Base-by-base conservation (phyloP, 164 flowering plant species). In the Taxillus chinensis region DNA sequence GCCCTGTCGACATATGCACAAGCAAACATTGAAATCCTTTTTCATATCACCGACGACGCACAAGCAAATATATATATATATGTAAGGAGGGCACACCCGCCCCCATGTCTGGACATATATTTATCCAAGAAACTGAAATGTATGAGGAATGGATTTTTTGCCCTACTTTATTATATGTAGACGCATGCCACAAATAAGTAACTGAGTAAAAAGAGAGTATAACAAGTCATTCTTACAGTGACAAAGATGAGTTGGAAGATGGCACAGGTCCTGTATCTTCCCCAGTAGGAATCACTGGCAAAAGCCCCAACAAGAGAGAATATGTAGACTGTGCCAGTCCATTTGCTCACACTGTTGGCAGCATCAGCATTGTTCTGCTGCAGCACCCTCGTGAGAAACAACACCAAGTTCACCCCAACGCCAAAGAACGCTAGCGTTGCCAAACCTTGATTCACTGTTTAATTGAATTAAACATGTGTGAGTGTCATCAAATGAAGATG, bases 231-330 rank as follows among this genome's bases (percentile, higher is more conserved):
- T 70, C 90, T 83, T 80, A 89, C 98, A 0, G 81, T 57, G 67
- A 86, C 92, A 68, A 84, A 87, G 61, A 89, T 87, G 76, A 64
- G 74, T 52, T 92, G 96, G 66, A 92, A 92, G 50, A 92, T 74
- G 49, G 92, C 95, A 70, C 96, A 89, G 15, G 98, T 89, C 68
- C 85, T 92, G 83, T 77, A 89, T 70, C 98, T 66, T 45, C 98
- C 98, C 98, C 98, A 92, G 67, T 92, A 92, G 48, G 98, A 87
- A 58, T 92, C 98, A 42, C 98, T 92, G 37, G 89, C 78, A 64
- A 82, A 84, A 15, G 89, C 89, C 2, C 89, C 89, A 10, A 82
- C 82, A 11, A 84, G 92, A 7, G 98, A 92, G 83, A 85, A 92
- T 62, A 92, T 84, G 68, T 92, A 89, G 66, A 89, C 96, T 2